Base-by-base conservation (phyloP, 495 filamentous ascomycete genomes). In the Penicillium dipodomyicola region DNA sequence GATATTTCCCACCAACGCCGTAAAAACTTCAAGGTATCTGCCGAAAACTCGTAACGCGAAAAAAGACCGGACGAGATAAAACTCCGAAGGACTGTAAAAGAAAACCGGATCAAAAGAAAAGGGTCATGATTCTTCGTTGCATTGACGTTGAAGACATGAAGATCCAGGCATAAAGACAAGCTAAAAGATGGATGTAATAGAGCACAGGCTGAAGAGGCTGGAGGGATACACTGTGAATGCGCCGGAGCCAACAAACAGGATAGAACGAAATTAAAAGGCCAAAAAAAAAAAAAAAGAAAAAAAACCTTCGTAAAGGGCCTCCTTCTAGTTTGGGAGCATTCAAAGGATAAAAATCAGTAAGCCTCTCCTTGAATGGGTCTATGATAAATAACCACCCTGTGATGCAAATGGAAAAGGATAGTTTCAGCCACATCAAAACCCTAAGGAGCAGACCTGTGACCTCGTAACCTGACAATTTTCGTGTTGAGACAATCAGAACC, bases 401-500 rank as follows among this genome's bases (percentile, higher is more conserved):
- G 60, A 59, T 59, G 57, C 47, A 60, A 58, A 58, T 20, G 48
- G 27, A 47, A 52, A 41, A 43, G 29, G 33, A 56, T 59, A 45
- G 46, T 35, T 42, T 39, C 40, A 52, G 37, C 27, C 12, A 50
- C 54, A 55, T 49, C 56, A 39, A 48, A 48, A 37, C 57, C 45
- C 17, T 41, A 6, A 19, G 61, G 32, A 52, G 40, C n/a, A 25
- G 33, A 43, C 6, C 25, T 19, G 37, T 54, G 25, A 45, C 50
- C 51, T 42, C 32, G 53, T 19, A 35, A 29, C 40, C 37, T 17
- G 41, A 32, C n/a, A 51, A 35, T 39, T 52, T 30, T 52, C 7
- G 14, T 46, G 20, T 46, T 46, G 22, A 39, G 20, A 12, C 19
- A n/a, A 65, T 80, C 65, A 88, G 61, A 84, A 85, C 12, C 95